A percentile compares a stretch with the other conserved stretches of the same genome.
Evolutionary conservation across 768 basidiomycete species (phyloP).

Genomic region (Thelephora aurantiotincta): DNA sequence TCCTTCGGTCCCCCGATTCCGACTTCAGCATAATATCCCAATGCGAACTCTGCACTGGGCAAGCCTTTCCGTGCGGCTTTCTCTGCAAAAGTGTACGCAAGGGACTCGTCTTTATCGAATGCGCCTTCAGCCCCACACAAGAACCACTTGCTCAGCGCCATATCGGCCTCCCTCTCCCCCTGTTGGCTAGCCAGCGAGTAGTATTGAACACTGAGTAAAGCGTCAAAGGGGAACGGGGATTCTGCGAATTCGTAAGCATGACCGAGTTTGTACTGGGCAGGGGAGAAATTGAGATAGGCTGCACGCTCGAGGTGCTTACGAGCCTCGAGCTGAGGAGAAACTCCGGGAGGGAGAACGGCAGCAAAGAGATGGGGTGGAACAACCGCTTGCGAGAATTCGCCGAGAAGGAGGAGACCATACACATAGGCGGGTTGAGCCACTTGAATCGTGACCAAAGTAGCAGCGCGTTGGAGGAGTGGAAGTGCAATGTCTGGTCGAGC

Average conservation of each 20-base stretch:
- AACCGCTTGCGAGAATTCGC: slow-evolving; percentile 62
- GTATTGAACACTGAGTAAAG: slow-evolving; percentile 81
- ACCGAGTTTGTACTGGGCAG: slow-evolving; percentile 87
- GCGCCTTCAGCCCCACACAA: slow-evolving; percentile 66
- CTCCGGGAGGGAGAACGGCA: slow-evolving; percentile 38
- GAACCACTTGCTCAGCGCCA: slow-evolving; percentile 97
- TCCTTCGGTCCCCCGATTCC: slow-evolving; percentile 70
- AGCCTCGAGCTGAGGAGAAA: slow-evolving; percentile 42
- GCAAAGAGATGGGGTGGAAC: slow-evolving; percentile 36
- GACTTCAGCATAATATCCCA: slow-evolving; percentile 92
- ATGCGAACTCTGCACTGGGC: slow-evolving; percentile 80
- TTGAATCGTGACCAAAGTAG: slow-evolving; percentile 56
- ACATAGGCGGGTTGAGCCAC: slow-evolving; percentile 83
- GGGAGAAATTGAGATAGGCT: slow-evolving; percentile 62
- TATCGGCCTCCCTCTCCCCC: slow-evolving; percentile 86
- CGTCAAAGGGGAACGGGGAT: slow-evolving; percentile 76
- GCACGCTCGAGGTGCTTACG: slow-evolving; percentile 69
- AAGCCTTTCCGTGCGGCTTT: slow-evolving; percentile 69
- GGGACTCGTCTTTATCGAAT: slow-evolving; percentile 77
- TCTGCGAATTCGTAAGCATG: slow-evolving; percentile 87
- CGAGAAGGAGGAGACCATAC: slow-evolving; percentile 74
- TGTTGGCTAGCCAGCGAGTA: slow-evolving; percentile 74
- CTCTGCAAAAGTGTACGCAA: slow-evolving; percentile 83
- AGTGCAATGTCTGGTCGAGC: slow-evolving; percentile 42
- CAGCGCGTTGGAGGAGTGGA: slow-evolving; percentile 64